Evolutionary conservation across 768 basidiomycete species (phyloP).

Genomic region (Xerocomellus amylosporus): DNA sequence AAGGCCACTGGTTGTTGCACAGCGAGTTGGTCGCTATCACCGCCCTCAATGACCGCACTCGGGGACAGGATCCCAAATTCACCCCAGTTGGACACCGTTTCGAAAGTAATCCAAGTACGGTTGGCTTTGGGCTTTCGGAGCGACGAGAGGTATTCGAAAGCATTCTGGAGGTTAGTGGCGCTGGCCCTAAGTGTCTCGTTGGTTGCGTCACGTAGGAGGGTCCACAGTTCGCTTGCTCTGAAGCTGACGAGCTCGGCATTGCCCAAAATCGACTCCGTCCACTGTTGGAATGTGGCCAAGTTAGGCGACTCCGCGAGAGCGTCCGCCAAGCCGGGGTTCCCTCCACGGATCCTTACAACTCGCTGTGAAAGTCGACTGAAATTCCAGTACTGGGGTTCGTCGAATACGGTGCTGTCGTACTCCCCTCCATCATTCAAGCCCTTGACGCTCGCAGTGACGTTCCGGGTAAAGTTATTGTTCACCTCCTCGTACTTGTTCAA

Average conservation of each 20-base stretch:
- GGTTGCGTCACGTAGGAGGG: neutral
- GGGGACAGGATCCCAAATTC: constrained; percentile 8
- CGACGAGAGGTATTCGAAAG: constrained; percentile 3
- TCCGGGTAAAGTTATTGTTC: neutral
- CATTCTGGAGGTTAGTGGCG: constrained; percentile 1
- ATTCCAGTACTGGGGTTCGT: neutral
- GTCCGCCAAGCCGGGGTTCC: neutral
- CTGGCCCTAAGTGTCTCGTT: neutral
- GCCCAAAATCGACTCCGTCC: neutral
- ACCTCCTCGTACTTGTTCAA: constrained; percentile 7
- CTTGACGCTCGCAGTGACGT: constrained; percentile 8
- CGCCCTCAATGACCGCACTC: constrained; percentile 1
- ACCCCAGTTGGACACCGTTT: neutral
- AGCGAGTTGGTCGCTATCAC: neutral
- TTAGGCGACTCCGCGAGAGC: neutral
- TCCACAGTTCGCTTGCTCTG: constrained; percentile 1
- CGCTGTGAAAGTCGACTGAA: constrained; percentile 7
- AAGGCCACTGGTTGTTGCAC: neutral
- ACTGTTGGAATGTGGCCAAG: neutral
- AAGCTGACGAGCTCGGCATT: neutral
- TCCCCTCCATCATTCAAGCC: constrained; percentile 7
- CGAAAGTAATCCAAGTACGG: constrained; percentile 3
- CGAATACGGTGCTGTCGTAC: neutral
- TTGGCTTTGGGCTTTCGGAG: constrained; percentile 1
- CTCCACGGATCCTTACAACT: constrained; percentile 4